phyloP scores from a whole-genome alignment of 228 moss, liverwort and hornwort genomes.

The Sphagnum fallax region DNA sequence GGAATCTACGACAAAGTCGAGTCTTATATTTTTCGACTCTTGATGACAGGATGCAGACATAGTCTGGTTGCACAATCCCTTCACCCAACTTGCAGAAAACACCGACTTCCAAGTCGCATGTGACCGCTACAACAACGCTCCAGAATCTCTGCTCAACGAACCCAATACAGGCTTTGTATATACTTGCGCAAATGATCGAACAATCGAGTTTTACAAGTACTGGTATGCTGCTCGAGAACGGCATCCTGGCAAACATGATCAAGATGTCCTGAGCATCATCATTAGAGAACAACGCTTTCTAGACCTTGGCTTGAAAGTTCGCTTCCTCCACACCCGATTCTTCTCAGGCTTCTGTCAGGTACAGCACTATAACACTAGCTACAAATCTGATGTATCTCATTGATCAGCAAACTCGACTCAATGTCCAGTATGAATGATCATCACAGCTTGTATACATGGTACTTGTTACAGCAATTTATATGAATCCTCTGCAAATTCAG shows the following conservation, averaged over 20 bases:
- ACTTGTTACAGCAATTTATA: neutral
- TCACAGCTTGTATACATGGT: neutral
- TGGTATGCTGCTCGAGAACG: conserved; percentile 27
- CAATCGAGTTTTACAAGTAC: conserved; percentile 43
- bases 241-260: conserved; percentile 31
- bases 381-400: too few relatives aligned
- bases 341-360: conserved; percentile 93
- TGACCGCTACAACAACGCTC: conserved; percentile 38
- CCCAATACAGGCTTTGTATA: conserved; percentile 52
- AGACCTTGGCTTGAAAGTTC: conserved; percentile 46
- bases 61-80: conserved; percentile 57
- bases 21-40: neutral
- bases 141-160: conserved; percentile 20
- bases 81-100: conserved; percentile 22
- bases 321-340: conserved; percentile 66
- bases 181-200: conserved; percentile 34
- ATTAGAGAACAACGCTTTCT: conserved; percentile 45
- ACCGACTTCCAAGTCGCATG: conserved; percentile 55
- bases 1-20: neutral
- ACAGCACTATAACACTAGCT: neutral
- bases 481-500: neutral
- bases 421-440: too few relatives aligned
- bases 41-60: conserved; percentile 52
- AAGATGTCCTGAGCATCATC: conserved; percentile 72
- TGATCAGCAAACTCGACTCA: too few relatives aligned